Percentiles rank a stretch among this genome's conserved stretches.
These are phyloP conservation scores for Emergomyces orientalis DNA, from an alignment of 2,329 filamentous ascomycete species.

Conservation along the genomic window DNA sequence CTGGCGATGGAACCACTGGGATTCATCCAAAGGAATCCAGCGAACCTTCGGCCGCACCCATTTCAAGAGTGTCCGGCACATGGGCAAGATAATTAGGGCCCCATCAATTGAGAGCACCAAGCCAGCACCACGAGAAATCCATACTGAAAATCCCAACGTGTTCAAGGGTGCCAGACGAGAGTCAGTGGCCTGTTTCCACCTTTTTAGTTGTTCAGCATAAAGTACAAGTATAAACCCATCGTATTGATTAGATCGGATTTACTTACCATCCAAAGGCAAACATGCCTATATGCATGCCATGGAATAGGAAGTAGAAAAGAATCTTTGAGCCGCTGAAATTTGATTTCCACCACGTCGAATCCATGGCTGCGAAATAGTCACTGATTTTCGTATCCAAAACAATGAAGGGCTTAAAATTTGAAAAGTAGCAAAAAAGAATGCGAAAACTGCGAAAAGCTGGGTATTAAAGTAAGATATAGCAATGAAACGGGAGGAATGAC, in stretches of 20 bases:
- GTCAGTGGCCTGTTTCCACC: conserved; percentile 69
- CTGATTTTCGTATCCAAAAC: background rate
- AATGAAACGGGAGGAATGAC: conserved; percentile 13
- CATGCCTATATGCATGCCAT: conserved; percentile 65
- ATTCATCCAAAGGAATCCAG: conserved; percentile 91
- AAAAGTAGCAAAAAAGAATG: background rate
- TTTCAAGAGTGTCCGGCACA: conserved; percentile 84
- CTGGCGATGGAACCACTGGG: conserved; percentile 92
- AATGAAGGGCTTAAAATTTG: background rate
- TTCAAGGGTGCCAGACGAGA: conserved; percentile 66
- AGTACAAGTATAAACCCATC: background rate
- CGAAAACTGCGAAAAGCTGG: background rate
- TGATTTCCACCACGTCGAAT: conserved; percentile 28
- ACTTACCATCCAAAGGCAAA: conserved; percentile 79
- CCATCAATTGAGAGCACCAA: conserved; percentile 75
- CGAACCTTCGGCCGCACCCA: conserved; percentile 76
- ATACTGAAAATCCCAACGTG: conserved; percentile 75
- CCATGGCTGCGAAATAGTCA: conserved; percentile 9
- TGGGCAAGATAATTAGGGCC: conserved; percentile 81
- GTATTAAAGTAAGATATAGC: conserved; percentile 1
- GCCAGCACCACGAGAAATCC: conserved; percentile 90
- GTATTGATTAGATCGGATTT: background rate
- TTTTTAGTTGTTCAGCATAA: conserved; percentile 34
- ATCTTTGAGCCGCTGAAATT: conserved; percentile 64
- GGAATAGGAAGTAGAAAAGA: conserved; percentile 72